A percentile compares a stretch with the other conserved stretches of the same genome.
Conservation (phyloP, 371 early-diverging fungal genomes). For the Chytridiales sp. region DNA sequence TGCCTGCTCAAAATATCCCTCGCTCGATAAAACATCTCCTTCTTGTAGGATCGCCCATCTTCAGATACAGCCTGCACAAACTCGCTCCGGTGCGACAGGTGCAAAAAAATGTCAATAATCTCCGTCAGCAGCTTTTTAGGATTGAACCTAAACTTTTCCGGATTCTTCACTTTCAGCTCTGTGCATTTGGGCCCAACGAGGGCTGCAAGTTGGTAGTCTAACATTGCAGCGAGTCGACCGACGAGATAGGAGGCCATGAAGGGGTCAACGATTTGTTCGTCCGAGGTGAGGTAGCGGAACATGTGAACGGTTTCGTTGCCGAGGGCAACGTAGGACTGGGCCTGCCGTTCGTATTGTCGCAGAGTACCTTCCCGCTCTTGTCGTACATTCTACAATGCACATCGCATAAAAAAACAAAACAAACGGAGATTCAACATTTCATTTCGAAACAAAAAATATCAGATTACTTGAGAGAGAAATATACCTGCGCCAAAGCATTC, state of each 20-base stretch:
- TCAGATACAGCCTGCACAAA: slow-evolving; percentile 86
- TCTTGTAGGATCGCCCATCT: slow-evolving; percentile 85
- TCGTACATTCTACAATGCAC: slow-evolving; percentile 48
- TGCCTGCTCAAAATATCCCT: slow-evolving; percentile 63
- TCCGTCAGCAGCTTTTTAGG: slow-evolving; percentile 85
- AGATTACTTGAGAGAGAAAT: not conserved
- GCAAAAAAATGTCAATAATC: slow-evolving; percentile 83
- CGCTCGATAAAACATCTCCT: slow-evolving; percentile 74
- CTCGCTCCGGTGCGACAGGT: slow-evolving; percentile 62
- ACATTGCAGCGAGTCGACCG: slow-evolving; percentile 92
- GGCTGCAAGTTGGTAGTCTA: slow-evolving; percentile 90
- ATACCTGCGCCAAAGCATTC: slow-evolving; percentile 57
- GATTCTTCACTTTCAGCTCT: slow-evolving; percentile 83
- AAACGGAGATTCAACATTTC: too few relatives aligned
- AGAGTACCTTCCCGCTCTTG: slow-evolving; percentile 69
- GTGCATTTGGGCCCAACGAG: slow-evolving; percentile 94
- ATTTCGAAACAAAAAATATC: too few relatives aligned
- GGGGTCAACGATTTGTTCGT: slow-evolving; percentile 71
- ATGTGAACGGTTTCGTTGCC: slow-evolving; percentile 93
- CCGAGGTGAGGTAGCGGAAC: slow-evolving; percentile 76
- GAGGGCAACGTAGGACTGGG: slow-evolving; percentile 80
- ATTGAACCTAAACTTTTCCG: slow-evolving; percentile 89
- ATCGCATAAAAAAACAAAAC: too few relatives aligned
- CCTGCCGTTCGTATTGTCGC: slow-evolving; percentile 77
- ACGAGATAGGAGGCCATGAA: slow-evolving; percentile 91